Evolutionary conservation across 1,139 yeast species (phyloP).

Genomic region (Pneumocystis sp.): DNA sequence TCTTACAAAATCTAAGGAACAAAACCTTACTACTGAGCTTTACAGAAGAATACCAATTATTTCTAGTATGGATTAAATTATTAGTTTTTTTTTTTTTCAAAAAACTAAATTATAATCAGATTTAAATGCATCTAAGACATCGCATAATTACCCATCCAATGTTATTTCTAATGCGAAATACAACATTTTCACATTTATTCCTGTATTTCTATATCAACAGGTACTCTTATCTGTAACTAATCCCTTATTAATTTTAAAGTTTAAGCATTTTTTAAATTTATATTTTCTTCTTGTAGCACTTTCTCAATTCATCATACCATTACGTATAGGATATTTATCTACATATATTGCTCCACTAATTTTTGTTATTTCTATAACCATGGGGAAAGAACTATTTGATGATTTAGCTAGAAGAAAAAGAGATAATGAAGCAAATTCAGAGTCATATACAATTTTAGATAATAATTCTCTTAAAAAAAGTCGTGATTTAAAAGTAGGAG

Average conservation of each 20-base stretch:
- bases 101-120: neutral
- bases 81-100: neutral
- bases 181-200: conserved; percentile 74
- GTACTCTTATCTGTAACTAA: neutral
- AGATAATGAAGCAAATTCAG: conserved; percentile 78
- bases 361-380: conserved; percentile 80
- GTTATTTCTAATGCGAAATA: conserved; percentile 91
- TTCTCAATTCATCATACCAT: conserved; percentile 81
- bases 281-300: conserved; percentile 86
- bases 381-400: conserved; percentile 91
- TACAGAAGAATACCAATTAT: neutral
- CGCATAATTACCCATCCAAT: conserved; percentile 45
- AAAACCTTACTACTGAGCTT: neutral
- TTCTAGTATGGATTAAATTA: neutral
- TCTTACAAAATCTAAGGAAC: neutral
- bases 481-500: conserved; percentile 67
- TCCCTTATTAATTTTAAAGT: conserved; percentile 21
- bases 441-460: conserved; percentile 56
- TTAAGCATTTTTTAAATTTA: conserved; percentile 87
- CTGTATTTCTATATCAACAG: conserved; percentile 80
- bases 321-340: conserved; percentile 83
- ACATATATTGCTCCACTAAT: conserved; percentile 89
- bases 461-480: conserved; percentile 36
- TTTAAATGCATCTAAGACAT: neutral
- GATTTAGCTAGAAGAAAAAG: conserved; percentile 81